phyloP scores from a whole-genome alignment of 129 eudicot genomes.

The Escallonia rubra region DNA sequence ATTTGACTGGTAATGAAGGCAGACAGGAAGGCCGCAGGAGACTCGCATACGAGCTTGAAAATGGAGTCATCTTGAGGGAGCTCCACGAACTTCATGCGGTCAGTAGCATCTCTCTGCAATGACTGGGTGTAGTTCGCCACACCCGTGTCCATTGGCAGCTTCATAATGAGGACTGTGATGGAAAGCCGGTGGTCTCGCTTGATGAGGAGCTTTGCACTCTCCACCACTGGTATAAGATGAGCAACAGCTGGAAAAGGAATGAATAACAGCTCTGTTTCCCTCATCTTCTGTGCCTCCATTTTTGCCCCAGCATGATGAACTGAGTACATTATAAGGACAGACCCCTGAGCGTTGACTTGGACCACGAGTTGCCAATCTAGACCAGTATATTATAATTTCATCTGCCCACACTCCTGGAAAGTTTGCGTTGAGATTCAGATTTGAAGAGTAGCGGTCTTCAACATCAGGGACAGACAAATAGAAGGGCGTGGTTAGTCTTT shows the following conservation, averaged over 20 bases:
- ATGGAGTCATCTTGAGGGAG: conserved; percentile 29
- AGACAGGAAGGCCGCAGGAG: conserved; percentile 21
- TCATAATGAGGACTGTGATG: conserved; percentile 34
- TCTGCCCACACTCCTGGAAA: no score
- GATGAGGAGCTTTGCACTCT: conserved; percentile 25
- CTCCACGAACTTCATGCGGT: conserved; percentile 25
- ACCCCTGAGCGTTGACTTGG: no score
- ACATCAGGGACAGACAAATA: no score
- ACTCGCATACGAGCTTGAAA: conserved; percentile 16
- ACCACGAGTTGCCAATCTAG: no score
- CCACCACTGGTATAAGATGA: background rate
- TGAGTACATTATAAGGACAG: no score
- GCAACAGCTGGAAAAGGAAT: conserved; percentile 2
- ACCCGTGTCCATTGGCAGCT: conserved; percentile 33
- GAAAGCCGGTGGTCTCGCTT: conserved; percentile 19
- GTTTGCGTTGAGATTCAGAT: no score
- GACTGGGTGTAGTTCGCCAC: conserved; percentile 25
- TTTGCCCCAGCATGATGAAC: no score
- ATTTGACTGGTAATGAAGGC: conserved; percentile 29
- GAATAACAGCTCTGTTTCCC: conserved; percentile 1
- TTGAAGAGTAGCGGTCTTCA: no score
- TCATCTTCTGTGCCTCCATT: background rate
- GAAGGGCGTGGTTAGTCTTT: no score
- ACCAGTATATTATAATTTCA: no score
- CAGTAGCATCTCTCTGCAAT: conserved; percentile 4